These are phyloP conservation scores for Erythrobasidium yunnanense DNA, from an alignment of 768 basidiomycete genomes.

Conservation along the genomic window DNA sequence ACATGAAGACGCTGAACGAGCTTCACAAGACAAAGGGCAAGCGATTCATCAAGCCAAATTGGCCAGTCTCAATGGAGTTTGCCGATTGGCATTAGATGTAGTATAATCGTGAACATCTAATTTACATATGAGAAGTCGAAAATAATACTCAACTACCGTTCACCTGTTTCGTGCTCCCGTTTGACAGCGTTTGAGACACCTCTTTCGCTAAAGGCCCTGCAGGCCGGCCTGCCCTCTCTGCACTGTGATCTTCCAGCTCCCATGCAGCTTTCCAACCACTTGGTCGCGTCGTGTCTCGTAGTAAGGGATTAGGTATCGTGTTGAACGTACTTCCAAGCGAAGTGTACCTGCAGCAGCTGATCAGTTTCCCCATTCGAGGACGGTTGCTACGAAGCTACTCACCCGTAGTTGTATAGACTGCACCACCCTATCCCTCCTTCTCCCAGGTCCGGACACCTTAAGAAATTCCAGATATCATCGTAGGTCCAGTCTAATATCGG, in stretches of 20 bases:
- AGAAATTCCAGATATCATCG: constrained; percentile 74
- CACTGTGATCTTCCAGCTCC: constrained; percentile 59
- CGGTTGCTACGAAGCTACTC: constrained; percentile 37
- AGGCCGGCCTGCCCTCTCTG: constrained; percentile 51
- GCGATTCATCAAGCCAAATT: constrained; percentile 50
- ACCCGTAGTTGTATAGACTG: constrained; percentile 81
- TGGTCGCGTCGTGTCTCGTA: constrained; percentile 42
- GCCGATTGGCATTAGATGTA: constrained; percentile 21
- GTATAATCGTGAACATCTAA: too few relatives aligned
- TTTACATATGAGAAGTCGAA: too few relatives aligned
- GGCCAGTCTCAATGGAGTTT: constrained; percentile 24
- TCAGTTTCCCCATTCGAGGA: neutral
- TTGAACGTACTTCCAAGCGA: constrained; percentile 92
- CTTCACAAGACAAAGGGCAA: constrained; percentile 57
- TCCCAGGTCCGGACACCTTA: constrained; percentile 44
- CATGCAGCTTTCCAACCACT: constrained; percentile 63
- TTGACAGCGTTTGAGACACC: constrained; percentile 4
- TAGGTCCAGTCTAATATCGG: constrained; percentile 96
- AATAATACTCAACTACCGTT: too few relatives aligned
- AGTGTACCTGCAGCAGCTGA: constrained; percentile 61
- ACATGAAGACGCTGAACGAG: constrained; percentile 51
- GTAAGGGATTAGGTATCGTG: constrained; percentile 82
- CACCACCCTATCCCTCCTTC: constrained; percentile 66
- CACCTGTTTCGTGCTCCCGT: too few relatives aligned
- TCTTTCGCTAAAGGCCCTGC: constrained; percentile 18